These are phyloP conservation scores for Cetradonia linearis DNA, from an alignment of 495 filamentous ascomycete species.

Conservation along the genomic window DNA sequence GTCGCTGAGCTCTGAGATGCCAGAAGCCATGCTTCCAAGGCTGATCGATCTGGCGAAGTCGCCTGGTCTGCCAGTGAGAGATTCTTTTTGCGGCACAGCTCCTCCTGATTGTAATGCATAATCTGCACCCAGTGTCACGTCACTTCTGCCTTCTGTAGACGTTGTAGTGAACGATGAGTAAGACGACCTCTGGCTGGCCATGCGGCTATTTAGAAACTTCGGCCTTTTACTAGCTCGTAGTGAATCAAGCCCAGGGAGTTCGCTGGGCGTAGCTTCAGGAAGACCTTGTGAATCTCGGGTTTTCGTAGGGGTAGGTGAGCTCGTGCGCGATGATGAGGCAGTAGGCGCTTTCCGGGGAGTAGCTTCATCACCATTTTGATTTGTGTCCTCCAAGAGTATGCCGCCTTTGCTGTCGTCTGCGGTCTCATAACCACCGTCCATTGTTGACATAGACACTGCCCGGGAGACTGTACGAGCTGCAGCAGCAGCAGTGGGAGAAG, in stretches of 20 bases:
- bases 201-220: constrained; percentile 61
- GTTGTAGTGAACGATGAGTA: constrained; percentile 60
- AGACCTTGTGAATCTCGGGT: neutral
- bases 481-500: constrained; percentile 58
- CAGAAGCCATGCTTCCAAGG: constrained; percentile 90
- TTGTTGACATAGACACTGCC: constrained; percentile 39
- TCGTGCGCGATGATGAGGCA: constrained; percentile 12
- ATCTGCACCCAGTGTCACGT: constrained; percentile 67
- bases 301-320: constrained; percentile 23
- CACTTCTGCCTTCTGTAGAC: constrained; percentile 53
- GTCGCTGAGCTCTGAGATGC: constrained; percentile 67
- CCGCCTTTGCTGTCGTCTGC: constrained; percentile 31
- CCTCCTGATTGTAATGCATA: constrained; percentile 80
- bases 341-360: constrained; percentile 27
- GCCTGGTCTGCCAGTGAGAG: constrained; percentile 37
- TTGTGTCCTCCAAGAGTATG: constrained; percentile 14
- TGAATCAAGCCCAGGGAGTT: neutral
- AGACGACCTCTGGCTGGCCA: constrained; percentile 69
- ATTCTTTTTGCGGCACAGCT: constrained; percentile 50
- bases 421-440: constrained; percentile 23
- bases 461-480: constrained; percentile 47
- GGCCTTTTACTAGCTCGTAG: constrained; percentile 41
- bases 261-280: neutral
- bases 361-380: constrained; percentile 29
- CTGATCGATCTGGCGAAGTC: constrained; percentile 70